A percentile compares a stretch with the other conserved stretches of the same genome.
phyloP scores from a whole-genome alignment of 1,284 basidiomycete genomes.

The Coniferiporia sulphurascens region DNA sequence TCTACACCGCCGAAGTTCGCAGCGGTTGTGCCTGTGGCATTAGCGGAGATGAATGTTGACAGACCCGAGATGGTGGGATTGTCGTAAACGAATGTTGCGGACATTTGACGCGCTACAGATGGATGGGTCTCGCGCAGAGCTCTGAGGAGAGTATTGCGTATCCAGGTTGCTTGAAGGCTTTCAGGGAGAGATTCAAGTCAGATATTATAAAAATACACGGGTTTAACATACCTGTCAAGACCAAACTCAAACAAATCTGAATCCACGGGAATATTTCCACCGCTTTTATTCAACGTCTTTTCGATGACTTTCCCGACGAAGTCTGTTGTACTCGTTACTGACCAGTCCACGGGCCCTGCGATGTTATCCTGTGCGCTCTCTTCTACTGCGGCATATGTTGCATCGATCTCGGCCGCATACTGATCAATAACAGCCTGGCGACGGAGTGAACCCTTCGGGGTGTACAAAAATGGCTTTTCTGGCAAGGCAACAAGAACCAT shows the following conservation, averaged over 20 bases:
- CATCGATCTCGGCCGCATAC: slow-evolving; percentile 20
- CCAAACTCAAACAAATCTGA: slow-evolving; percentile 39
- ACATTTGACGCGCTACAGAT: slow-evolving; percentile 19
- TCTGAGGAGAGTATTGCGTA: slow-evolving; percentile 26
- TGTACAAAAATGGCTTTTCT: slow-evolving; percentile 18
- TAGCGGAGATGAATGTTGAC: too few relatives aligned
- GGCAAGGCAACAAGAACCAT: slow-evolving; percentile 19
- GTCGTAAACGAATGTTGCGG: slow-evolving; percentile 25
- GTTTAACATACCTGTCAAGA: slow-evolving; percentile 35
- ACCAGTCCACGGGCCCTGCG: too few relatives aligned
- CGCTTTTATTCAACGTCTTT: slow-evolving; percentile 9
- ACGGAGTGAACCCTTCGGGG: slow-evolving; percentile 19
- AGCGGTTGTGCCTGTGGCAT: too few relatives aligned
- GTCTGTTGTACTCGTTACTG: too few relatives aligned
- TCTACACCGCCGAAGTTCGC: too few relatives aligned
- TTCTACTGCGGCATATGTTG: too few relatives aligned
- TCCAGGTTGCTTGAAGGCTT: slow-evolving; percentile 39
- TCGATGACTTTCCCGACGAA: slow-evolving; percentile 19
- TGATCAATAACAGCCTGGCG: slow-evolving; percentile 9
- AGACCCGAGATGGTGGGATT: too few relatives aligned
- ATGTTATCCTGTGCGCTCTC: too few relatives aligned
- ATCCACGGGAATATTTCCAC: slow-evolving; percentile 20
- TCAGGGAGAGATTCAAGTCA: neutral
- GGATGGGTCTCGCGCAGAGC: slow-evolving; percentile 23
- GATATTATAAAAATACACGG: neutral